Percentiles rank a stretch among this genome's conserved stretches.
phyloP scores from a whole-genome alignment of 148 eudicot genomes.

The Polygonum maritimum region DNA sequence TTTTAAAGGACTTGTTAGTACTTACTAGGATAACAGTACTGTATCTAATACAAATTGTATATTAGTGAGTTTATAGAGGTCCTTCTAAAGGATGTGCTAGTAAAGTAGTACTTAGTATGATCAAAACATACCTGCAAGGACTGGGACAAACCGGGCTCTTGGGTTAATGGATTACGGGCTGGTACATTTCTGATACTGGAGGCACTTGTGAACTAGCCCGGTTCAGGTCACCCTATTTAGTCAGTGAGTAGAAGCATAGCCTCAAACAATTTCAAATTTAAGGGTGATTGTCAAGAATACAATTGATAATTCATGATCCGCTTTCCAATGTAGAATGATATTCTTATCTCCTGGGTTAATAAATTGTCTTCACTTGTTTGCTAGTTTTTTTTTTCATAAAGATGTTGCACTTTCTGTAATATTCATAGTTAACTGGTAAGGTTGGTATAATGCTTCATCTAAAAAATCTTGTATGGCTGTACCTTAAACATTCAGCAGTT shows the following conservation, averaged over 20 bases:
- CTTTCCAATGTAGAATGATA: not conserved
- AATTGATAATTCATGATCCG: not conserved
- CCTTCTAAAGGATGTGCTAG: not conserved
- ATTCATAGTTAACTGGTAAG: not conserved
- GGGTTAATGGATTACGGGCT: not conserved
- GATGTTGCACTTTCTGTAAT: too few relatives aligned
- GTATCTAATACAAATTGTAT: not conserved
- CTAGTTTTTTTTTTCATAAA: not conserved
- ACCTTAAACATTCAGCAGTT: not conserved
- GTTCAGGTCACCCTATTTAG: not conserved
- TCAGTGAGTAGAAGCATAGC: not conserved
- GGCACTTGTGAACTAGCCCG: not conserved
- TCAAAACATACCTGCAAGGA: not conserved
- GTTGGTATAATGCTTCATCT: not conserved
- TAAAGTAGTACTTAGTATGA: too few relatives aligned
- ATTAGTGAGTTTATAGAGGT: not conserved
- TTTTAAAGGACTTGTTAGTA: not conserved
- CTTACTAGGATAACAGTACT: not conserved
- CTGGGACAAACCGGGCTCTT: not conserved
- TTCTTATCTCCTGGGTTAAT: not conserved
- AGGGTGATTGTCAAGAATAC: not conserved
- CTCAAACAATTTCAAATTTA: not conserved
- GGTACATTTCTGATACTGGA: not conserved
- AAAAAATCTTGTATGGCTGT: not conserved
- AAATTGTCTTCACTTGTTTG: not conserved